A percentile compares a stretch with the other conserved stretches of the same genome.
phyloP scores from a whole-genome alignment of 2,329 filamentous ascomycete species.

The Gliomastix tumulicola region DNA sequence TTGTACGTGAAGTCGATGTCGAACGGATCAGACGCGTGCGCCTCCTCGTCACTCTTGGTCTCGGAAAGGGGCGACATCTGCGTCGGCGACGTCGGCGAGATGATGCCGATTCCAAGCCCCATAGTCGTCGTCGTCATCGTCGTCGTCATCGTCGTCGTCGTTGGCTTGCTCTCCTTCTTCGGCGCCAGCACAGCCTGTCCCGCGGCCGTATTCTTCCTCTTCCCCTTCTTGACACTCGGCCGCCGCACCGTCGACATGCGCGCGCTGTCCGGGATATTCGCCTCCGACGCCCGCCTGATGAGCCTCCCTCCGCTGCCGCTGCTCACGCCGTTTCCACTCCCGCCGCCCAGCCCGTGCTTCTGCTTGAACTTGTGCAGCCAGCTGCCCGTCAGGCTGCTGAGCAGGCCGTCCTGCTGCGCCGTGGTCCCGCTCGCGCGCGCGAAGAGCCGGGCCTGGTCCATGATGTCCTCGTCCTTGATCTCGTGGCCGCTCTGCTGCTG shows the following conservation, averaged over 20 bases:
- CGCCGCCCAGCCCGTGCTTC: constrained; percentile 55
- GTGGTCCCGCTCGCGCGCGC: constrained; percentile 59
- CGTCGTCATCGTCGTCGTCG: not conserved
- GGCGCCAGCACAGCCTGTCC: constrained; percentile 1
- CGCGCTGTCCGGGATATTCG: constrained; percentile 64
- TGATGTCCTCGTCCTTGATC: constrained; percentile 73
- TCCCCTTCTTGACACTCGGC: constrained; percentile 1
- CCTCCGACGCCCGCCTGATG: constrained; percentile 53
- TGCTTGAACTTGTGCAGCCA: constrained; percentile 97
- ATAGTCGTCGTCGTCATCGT: too few species aligned
- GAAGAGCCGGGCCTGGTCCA: constrained; percentile 78
- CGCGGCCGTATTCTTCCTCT: not conserved
- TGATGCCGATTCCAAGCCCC: too few species aligned
- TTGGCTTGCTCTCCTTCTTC: constrained; percentile 23
- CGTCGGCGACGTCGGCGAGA: constrained; percentile 68
- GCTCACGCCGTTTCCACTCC: too few species aligned
- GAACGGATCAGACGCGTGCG: constrained; percentile 30
- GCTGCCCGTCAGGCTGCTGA: constrained; percentile 63
- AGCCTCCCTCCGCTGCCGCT: constrained; percentile 26
- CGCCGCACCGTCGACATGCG: constrained; percentile 40
- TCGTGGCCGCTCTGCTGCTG: constrained; percentile 68
- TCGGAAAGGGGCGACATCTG: constrained; percentile 64
- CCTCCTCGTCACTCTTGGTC: constrained; percentile 64
- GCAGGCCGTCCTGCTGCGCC: constrained; percentile 64
- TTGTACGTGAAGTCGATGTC: constrained; percentile 24